These are phyloP conservation scores for Colletotrichum sp. DNA, from an alignment of 2,329 filamentous ascomycete species.

Conservation along the genomic window DNA sequence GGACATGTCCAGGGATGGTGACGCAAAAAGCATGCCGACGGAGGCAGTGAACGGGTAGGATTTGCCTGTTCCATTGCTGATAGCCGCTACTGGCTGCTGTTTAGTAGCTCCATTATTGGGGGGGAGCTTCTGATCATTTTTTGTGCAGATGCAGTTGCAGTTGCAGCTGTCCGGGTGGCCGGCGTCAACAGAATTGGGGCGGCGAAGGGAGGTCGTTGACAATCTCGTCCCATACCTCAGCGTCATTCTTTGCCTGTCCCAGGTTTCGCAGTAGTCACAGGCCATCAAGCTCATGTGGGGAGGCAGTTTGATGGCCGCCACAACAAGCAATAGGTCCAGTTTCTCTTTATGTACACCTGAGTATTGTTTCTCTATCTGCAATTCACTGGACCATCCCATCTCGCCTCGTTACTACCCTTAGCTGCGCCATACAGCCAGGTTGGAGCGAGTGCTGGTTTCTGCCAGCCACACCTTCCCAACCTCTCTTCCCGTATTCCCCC, in stretches of 20 bases:
- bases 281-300: neutral
- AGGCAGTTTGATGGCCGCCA: neutral
- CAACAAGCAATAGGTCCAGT: neutral
- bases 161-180: neutral
- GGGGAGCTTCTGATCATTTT: neutral
- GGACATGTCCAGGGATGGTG: conserved; percentile 19
- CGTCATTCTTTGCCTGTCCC: neutral
- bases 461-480: conserved; percentile 6
- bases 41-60: neutral
- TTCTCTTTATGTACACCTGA: neutral
- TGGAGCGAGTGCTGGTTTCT: neutral
- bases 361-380: neutral
- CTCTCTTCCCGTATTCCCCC: neutral
- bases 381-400: neutral
- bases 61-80: neutral
- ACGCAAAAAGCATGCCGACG: conserved; percentile 13
- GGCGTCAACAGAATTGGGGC: neutral
- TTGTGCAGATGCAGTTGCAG: neutral
- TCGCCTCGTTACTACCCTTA: neutral
- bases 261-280: neutral
- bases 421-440: neutral
- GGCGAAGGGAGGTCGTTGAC: neutral
- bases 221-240: conserved; percentile 8
- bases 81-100: conserved; percentile 1
- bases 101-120: neutral